Base-by-base conservation (phyloP, 108 stramenopile species). In the Pelagomonas calceolata region DNA sequence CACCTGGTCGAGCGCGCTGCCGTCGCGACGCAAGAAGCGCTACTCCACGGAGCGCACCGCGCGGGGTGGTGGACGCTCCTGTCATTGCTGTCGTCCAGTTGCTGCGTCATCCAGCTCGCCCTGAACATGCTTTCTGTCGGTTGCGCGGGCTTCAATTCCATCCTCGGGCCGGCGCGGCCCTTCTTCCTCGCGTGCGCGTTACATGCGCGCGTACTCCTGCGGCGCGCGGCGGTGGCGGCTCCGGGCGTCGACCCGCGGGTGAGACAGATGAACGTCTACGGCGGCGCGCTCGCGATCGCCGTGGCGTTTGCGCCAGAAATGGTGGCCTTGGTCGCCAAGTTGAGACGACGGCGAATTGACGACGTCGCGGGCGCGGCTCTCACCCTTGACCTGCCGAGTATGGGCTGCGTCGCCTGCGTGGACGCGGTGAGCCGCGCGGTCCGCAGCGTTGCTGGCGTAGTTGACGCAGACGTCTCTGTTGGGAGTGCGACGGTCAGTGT, bases 321-420 rank as follows among this genome's bases (percentile, higher is more conserved):
- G 51, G 10, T 60, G 14, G 51, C 26, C 51, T 60, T 60, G 0
- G 51, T 16, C 51, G 51, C 14, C 44, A 16, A 10, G 14, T 16
- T 64, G 7, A 16, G 64, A 9, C 64, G 26, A n/a, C 29, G 5
- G n/a, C n/a, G n/a, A n/a, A n/a, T n/a, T n/a, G 64, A 64, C n/a
- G 64, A 64, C 64, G 44, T 7, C 64, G n/a, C 30, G 64, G 64
- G n/a, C 30, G 26, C 64, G 15, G 30, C 18, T n/a, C 7, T 9
- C 64, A 16, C 73, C 30, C 45, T 92, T 0, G 78, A 83, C 63
- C 74, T 89, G 65, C 89, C 89, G 21, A 78, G 81, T 65, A 92
- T 92, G 92, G 91, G 91, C 63, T 92, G 92, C 75, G 85, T 90
- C 32, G 89, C 89, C 14, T 92, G 92, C 69, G 82, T 92, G 67